Conservation (phyloP, 139 green algal species). For the Diplosphaera chodatii region DNA sequence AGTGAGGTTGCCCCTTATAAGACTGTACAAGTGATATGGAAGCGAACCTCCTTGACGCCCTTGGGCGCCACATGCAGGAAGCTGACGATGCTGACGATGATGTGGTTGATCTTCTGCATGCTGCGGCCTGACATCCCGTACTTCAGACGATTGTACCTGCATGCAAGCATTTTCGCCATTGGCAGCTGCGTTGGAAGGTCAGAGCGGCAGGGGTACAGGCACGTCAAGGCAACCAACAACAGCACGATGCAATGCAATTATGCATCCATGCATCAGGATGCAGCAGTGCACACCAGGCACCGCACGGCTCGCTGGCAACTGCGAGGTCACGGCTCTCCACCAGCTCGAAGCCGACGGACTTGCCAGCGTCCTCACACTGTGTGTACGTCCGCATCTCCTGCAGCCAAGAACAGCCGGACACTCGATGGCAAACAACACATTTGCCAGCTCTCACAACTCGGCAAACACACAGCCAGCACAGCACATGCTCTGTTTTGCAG, state of each 20-base stretch:
- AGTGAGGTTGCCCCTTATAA: background rate
- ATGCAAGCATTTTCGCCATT: background rate
- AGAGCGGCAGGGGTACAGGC: too few species aligned
- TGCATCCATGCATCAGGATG: too few species aligned
- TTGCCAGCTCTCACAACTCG: too few species aligned
- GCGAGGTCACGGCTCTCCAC: conserved; percentile 59
- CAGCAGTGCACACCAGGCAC: background rate
- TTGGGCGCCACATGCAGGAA: conserved; percentile 67
- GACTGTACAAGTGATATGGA: background rate
- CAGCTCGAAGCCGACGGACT: conserved; percentile 68
- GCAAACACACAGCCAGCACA: too few species aligned
- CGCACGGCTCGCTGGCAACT: conserved; percentile 2
- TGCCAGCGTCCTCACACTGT: conserved; percentile 79
- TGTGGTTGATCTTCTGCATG: conserved; percentile 49
- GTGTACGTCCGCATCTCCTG: conserved; percentile 84
- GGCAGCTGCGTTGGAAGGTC: too few species aligned
- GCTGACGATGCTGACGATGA: conserved; percentile 62
- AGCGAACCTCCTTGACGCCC: conserved; percentile 41
- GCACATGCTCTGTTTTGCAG: too few species aligned
- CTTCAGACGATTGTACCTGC: conserved; percentile 49
- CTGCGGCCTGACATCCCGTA: conserved; percentile 26
- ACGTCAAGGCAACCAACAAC: too few species aligned
- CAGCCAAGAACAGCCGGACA: too few species aligned
- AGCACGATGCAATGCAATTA: too few species aligned
- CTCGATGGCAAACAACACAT: too few species aligned